These are phyloP conservation scores for Lenwebbia sp. DNA, from an alignment of 345 rosid species.

Conservation along the genomic window DNA sequence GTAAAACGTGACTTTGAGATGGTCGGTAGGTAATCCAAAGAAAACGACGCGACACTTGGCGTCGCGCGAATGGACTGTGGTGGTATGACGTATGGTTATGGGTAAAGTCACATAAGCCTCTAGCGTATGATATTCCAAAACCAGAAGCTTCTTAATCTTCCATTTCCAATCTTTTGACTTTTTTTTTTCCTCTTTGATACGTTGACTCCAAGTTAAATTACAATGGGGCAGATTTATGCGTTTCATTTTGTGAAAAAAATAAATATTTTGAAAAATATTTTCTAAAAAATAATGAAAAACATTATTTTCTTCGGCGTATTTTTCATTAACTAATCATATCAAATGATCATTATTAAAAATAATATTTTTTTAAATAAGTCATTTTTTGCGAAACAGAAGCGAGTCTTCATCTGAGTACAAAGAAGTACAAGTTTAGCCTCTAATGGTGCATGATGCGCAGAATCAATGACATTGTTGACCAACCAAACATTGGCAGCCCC, in stretches of 20 bases:
- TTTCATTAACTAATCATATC: background rate
- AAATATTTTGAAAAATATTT: background rate
- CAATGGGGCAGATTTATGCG: background rate
- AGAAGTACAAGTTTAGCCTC: background rate
- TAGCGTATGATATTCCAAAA: background rate
- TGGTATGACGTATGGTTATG: background rate
- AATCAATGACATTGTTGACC: background rate
- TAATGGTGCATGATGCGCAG: background rate
- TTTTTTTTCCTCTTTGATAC: background rate
- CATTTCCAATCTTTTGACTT: background rate
- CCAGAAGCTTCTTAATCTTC: background rate
- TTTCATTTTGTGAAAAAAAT: no score
- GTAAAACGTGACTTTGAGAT: background rate
- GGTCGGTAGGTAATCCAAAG: background rate
- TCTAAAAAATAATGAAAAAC: rapidly evolving
- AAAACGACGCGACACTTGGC: background rate
- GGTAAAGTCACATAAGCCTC: background rate
- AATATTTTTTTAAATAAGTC: background rate
- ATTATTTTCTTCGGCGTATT: rapidly evolving
- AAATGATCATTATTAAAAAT: rapidly evolving
- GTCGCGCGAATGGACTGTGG: background rate
- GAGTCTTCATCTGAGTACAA: background rate
- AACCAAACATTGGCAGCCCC: background rate
- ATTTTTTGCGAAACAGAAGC: background rate
- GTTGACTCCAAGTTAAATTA: background rate